Evolutionary conservation across 2,329 filamentous ascomycete genomes (phyloP).

Genomic region (Aureobasidium sp.): DNA sequence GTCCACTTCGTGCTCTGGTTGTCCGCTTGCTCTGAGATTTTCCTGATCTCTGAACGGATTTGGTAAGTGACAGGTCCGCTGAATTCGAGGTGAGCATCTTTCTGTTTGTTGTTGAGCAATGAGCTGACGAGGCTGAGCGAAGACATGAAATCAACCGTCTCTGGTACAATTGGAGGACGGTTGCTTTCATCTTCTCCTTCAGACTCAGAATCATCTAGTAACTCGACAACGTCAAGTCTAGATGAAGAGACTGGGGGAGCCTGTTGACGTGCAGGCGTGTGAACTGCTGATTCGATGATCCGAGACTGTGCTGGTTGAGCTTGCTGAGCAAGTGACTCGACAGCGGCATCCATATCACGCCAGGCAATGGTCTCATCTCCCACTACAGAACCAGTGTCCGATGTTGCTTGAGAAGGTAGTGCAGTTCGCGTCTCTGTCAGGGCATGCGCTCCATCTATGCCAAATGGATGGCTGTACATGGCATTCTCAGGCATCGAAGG

Average conservation of each 20-base stretch:
- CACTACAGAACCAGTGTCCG: neutral
- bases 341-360: constrained; percentile 9
- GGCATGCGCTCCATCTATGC: neutral
- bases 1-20: neutral
- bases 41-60: neutral
- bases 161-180: neutral
- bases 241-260: neutral
- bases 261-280: constrained; percentile 16
- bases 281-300: neutral
- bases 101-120: neutral
- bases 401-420: neutral
- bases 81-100: neutral
- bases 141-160: neutral
- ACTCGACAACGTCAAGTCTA: neutral
- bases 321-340: constrained; percentile 1
- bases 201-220: constrained; percentile 15
- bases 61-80: neutral
- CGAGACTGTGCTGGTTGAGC: neutral
- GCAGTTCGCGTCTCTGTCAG: neutral
- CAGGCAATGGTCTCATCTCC: constrained; percentile 5
- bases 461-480: constrained; percentile 8
- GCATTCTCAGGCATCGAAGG: neutral
- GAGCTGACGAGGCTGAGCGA: neutral
- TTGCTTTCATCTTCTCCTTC: constrained; percentile 15
- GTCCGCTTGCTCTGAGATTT: neutral